phyloP scores from a whole-genome alignment of 1,139 yeast genomes.

The Suhomyces maxii region DNA sequence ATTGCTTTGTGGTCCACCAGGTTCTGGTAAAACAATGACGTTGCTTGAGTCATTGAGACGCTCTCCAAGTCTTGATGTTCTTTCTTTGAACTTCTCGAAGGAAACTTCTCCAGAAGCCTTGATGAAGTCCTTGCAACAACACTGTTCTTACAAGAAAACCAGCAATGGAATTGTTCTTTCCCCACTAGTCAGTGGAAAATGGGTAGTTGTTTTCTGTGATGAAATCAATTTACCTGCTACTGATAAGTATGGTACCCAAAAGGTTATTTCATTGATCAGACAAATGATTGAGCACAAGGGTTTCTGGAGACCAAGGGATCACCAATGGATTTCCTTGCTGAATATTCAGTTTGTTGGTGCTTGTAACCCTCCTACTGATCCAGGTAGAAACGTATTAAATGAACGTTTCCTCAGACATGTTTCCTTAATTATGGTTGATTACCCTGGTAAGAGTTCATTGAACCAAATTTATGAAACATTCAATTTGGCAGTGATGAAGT shows the following conservation, averaged over 20 bases:
- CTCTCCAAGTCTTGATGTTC: conserved; percentile 57
- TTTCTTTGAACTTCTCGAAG: conserved; percentile 80
- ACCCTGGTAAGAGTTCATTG: conserved; percentile 70
- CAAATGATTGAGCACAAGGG: conserved; percentile 75
- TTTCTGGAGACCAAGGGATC: conserved; percentile 66
- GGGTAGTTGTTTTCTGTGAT: conserved; percentile 88
- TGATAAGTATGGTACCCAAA: conserved; percentile 78
- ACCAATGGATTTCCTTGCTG: conserved; percentile 66
- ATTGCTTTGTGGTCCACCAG: conserved; percentile 94
- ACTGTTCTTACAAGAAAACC: conserved; percentile 61
- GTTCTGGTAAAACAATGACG: conserved; percentile 96
- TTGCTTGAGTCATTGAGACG: conserved; percentile 66
- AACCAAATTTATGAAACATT: conserved; percentile 66
- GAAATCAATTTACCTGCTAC: conserved; percentile 81
- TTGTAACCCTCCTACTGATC: conserved; percentile 85
- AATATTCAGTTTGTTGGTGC: conserved; percentile 89
- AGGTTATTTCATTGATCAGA: conserved; percentile 71
- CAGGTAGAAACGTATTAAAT: conserved; percentile 64
- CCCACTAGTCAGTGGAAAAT: conserved; percentile 65
- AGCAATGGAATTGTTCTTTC: conserved; percentile 52
- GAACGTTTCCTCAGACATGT: conserved; percentile 71
- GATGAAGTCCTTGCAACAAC: conserved; percentile 67
- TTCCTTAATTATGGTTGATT: conserved; percentile 71
- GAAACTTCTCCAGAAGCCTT: conserved; percentile 70
- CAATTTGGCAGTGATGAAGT: conserved; percentile 56